Base-by-base conservation (phyloP, 345 rosid genomes). In the Geranium rotundifolium region DNA sequence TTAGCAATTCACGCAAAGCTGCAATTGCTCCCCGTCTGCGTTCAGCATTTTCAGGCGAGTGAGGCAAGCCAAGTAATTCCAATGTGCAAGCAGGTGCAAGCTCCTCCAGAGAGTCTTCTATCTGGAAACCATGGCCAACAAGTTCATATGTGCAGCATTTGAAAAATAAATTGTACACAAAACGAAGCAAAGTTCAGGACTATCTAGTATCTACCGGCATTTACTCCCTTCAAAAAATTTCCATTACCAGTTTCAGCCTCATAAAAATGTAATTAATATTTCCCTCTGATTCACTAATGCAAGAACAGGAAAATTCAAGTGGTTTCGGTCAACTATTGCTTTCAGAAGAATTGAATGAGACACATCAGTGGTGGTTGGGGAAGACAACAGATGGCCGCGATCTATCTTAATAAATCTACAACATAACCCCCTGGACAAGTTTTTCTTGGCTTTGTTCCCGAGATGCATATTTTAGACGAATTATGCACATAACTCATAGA, bases 21-120 rank as follows among this genome's bases (percentile, higher is more conserved):
- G 95, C 85, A 74, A 90, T 84, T 31, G 99, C 96, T 72, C 97
- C 96, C 69, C 73, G 78, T 76, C 96, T 84, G 67, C 88, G 78
- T 69, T 87, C 95, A 63, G 83, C 80, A 77, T 88, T 84, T 76
- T 90, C 99, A 63, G 91, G 90, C 55, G 85, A 78, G 56, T 62
- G 79, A 66, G 95, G 88, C 84, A 84, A 79, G 74, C 88, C 88
- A 70, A 93, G 76, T 72, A 90, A 78, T 73, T 93, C 97, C 88
- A 93, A 77, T 54, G 97, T 82, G 85, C 99, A 93, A 58, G 95
- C 96, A 66, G 99, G 95, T 71, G 97, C 99, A 73, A 88, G 99
- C 89, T 88, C 96, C 79, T 93, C 99, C 69, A 93, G 67, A 30
- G 99, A 93, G 70, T 90, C 89, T 84, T 93, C 96, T 69, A 92